phyloP scores from a whole-genome alignment of 805 yeast species.

The Candida boidinii region DNA sequence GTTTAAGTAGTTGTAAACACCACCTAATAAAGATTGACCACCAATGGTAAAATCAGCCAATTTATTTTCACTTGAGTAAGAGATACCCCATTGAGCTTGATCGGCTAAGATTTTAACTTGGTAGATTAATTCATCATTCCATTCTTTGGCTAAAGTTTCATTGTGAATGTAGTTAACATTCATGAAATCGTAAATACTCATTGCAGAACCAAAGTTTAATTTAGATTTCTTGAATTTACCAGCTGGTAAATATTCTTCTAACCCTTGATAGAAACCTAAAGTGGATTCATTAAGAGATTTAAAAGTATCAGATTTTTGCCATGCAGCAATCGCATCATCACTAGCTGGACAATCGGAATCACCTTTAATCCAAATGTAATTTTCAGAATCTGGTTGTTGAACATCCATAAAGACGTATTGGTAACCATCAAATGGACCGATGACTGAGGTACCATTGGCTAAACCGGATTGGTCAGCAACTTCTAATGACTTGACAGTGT shows the following conservation, averaged over 20 bases:
- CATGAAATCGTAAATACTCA: constrained; percentile 32
- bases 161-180: constrained; percentile 33
- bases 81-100: constrained; percentile 28
- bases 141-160: constrained; percentile 24
- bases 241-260: constrained; percentile 20
- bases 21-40: constrained; percentile 31
- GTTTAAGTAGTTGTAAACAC: constrained; percentile 25
- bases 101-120: constrained; percentile 30
- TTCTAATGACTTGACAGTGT: constrained; percentile 15
- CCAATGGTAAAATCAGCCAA: constrained; percentile 29
- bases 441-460: constrained; percentile 30
- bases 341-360: constrained; percentile 32
- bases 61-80: constrained; percentile 22
- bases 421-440: constrained; percentile 33
- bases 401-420: constrained; percentile 35
- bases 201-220: constrained; percentile 30
- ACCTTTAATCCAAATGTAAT: constrained; percentile 33
- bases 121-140: constrained; percentile 23
- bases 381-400: constrained; percentile 26
- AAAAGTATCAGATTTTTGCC: constrained; percentile 23
- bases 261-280: constrained; percentile 28
- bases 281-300: constrained; percentile 26
- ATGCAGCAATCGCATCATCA: constrained; percentile 23
- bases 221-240: constrained; percentile 19
- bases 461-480: constrained; percentile 23